Conservation (phyloP, 164 flowering plant genomes). For the Protea cynaroides region DNA sequence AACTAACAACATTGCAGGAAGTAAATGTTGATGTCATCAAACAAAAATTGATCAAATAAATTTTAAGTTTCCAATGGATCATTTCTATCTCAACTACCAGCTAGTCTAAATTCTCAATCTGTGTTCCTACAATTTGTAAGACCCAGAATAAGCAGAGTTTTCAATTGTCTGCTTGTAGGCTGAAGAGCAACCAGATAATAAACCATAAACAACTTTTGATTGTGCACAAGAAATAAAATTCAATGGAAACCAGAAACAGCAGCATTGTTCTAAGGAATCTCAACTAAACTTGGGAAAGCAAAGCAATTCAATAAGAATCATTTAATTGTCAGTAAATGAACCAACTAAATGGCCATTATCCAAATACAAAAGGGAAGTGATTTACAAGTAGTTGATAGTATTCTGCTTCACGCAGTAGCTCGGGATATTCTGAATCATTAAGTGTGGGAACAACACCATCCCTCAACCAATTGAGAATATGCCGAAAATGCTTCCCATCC, state of each 20-base stretch:
- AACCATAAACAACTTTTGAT: too few relatives aligned
- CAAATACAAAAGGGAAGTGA: neutral
- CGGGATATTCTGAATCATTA: conserved; percentile 48
- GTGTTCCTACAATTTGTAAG: neutral
- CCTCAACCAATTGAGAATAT: conserved; percentile 88
- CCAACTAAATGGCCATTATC: neutral
- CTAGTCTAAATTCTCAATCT: too few relatives aligned
- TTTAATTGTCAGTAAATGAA: neutral
- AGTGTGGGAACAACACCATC: conserved; percentile 80
- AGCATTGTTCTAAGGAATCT: neutral
- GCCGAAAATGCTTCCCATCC: conserved; percentile 92
- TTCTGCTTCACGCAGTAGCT: conserved; percentile 85
- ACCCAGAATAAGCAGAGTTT: neutral
- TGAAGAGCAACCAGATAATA: neutral
- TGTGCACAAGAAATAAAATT: too few relatives aligned
- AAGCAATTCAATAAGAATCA: neutral
- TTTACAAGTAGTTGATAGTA: conserved; percentile 86
- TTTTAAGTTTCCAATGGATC: too few relatives aligned
- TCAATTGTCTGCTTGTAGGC: neutral
- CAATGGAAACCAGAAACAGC: too few relatives aligned
- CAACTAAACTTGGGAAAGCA: neutral
- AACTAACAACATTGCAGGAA: too few relatives aligned
- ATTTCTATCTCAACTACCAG: too few relatives aligned
- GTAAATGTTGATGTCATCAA: too few relatives aligned
- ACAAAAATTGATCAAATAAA: too few relatives aligned